Evolutionary conservation across 208 protist genomes (phyloP).

Genomic region (Porcisia deanei): DNA sequence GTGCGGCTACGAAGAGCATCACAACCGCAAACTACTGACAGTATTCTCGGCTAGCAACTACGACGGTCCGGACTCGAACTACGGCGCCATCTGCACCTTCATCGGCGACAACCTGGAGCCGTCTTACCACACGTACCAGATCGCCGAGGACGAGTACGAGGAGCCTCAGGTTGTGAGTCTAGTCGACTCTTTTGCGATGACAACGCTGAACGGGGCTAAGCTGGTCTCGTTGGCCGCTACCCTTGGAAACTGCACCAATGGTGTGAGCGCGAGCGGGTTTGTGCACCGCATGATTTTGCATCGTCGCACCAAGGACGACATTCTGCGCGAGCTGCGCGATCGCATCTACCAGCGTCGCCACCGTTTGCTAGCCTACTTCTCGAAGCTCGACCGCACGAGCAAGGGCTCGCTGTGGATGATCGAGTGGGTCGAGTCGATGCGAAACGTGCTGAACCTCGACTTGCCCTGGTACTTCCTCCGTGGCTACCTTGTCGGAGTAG

Average conservation of each 20-base stretch:
- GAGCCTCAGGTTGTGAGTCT: slow-evolving; percentile 59
- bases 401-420: slow-evolving; percentile 91
- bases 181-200: slow-evolving; percentile 48
- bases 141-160: slow-evolving; percentile 78
- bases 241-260: not conserved
- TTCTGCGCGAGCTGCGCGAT: slow-evolving; percentile 84
- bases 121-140: slow-evolving; percentile 76
- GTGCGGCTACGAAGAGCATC: slow-evolving; percentile 93
- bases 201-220: slow-evolving; percentile 31
- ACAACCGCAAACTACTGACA: slow-evolving; percentile 94
- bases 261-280: slow-evolving; percentile 10
- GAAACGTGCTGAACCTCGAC: slow-evolving; percentile 83
- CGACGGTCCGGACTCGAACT: slow-evolving; percentile 92
- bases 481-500: slow-evolving; percentile 74
- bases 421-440: slow-evolving; percentile 90
- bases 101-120: slow-evolving; percentile 73
- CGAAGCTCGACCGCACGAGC: slow-evolving; percentile 87
- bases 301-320: slow-evolving; percentile 77
- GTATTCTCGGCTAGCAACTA: slow-evolving; percentile 99
- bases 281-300: slow-evolving; percentile 32
- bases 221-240: slow-evolving; percentile 37
- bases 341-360: slow-evolving; percentile 83
- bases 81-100: slow-evolving; percentile 76
- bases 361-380: slow-evolving; percentile 86
- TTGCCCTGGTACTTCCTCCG: slow-evolving; percentile 91